Conservation (phyloP, 805 yeast genomes). For the Starmera amethionina region DNA sequence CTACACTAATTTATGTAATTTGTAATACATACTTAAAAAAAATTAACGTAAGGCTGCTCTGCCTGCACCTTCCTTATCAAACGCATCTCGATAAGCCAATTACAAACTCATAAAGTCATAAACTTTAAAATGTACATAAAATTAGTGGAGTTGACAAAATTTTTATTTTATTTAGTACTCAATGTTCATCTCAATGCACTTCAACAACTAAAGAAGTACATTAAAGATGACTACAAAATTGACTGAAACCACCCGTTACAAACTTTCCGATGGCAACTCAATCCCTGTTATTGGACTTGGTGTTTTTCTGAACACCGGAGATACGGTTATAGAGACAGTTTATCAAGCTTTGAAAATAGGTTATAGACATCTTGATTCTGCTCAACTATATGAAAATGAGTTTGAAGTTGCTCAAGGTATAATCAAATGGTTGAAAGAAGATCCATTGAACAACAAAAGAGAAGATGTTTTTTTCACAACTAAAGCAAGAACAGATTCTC, state of each 20-base stretch:
- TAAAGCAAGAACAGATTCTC: slow-evolving; percentile 57
- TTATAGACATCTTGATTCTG: slow-evolving; percentile 63
- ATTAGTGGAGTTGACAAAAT: too few species aligned
- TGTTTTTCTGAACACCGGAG: slow-evolving; percentile 30
- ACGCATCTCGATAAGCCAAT: too few species aligned
- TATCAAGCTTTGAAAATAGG: slow-evolving; percentile 49
- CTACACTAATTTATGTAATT: too few species aligned
- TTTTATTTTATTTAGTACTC: too few species aligned
- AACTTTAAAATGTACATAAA: too few species aligned
- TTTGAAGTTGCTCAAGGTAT: slow-evolving; percentile 51
- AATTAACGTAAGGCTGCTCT: too few species aligned
- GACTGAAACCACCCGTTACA: background rate
- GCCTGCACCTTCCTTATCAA: too few species aligned
- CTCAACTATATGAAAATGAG: slow-evolving; percentile 55
- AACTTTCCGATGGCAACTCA: slow-evolving; percentile 35
- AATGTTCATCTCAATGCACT: too few species aligned
- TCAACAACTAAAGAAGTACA: too few species aligned
- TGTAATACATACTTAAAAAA: too few species aligned
- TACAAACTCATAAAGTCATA: too few species aligned
- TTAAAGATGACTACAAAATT: too few species aligned
- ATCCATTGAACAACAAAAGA: slow-evolving; percentile 30
- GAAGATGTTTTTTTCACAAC: slow-evolving; percentile 50
- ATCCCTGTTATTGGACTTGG: slow-evolving; percentile 49
- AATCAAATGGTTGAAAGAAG: slow-evolving; percentile 33
- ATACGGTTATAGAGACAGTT: slow-evolving; percentile 31